Base-by-base conservation (phyloP, 805 yeast species). In the Candida glaebosa region DNA sequence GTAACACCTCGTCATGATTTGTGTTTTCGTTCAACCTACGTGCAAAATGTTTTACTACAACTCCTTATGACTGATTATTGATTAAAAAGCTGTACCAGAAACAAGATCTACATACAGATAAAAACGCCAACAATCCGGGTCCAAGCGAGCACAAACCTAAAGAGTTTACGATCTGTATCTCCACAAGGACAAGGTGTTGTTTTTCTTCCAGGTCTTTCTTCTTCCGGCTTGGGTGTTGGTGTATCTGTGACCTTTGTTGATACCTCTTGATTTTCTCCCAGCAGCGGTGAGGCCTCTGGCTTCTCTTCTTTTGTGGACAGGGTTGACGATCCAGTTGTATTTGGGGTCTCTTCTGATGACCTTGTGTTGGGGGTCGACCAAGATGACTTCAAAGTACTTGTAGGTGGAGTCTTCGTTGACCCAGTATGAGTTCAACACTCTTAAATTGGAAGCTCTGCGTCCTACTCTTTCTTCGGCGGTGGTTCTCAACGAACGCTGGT, bases 251-350 rank as follows among this genome's bases (percentile, higher is more conserved):
- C 99, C 99, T 87, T 91, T 93, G 95, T 90, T 89, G 84, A 93
- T 88, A 87, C 99, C 99, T 84, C 99, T 87, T 77, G 96, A 88
- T 77, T 89, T 85, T 95, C 90, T 93, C 73, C 99, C 99, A 62
- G 90, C 82, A 63, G 96, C 68, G 67, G 99, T 93, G 67, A 93
- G 87, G 76, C 98, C 98, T 84, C 99, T 91, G 66, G 95, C 78
- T 80, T 93, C 99, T 79, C 99, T 89, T 87, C 88, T 97, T 85
- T 93, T 93, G 95, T 93, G 99, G 57, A 93, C 99, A 67, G 99
- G 96, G 87, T 87, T 87, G 71, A 78, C 89, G 77, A 93, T 93
- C 99, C 99, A 93, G 98, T 93, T 93, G 95, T 82, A 82, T 78
- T 93, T 84, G 61, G 99, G 84, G 69, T 90, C 96, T 76, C 95